Conservation (phyloP, 176 grass and related monocot species). For the Carex littledalei region DNA sequence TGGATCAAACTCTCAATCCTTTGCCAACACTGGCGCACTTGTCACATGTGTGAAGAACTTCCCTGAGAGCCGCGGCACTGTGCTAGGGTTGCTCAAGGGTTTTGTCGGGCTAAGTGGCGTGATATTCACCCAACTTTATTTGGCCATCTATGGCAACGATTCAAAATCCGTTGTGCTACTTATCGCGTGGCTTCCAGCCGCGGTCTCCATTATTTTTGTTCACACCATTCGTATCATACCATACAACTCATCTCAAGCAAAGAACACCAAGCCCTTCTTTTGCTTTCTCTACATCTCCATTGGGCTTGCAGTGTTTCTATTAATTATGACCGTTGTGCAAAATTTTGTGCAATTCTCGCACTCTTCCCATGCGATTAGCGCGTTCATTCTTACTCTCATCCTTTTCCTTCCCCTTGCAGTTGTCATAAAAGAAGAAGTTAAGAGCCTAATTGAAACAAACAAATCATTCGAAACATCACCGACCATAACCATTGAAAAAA, state of each 20-base stretch:
- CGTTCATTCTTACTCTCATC: constrained; percentile 37
- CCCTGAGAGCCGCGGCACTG: constrained; percentile 57
- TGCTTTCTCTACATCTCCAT: constrained; percentile 82
- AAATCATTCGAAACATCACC: constrained; percentile 21
- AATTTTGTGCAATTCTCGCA: constrained; percentile 27
- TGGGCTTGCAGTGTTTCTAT: constrained; percentile 49
- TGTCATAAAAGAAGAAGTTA: constrained; percentile 64
- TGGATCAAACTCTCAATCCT: constrained; percentile 81
- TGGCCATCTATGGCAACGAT: constrained; percentile 48
- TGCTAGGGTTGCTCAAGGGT: constrained; percentile 70
- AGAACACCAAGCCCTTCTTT: constrained; percentile 50
- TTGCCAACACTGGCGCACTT: constrained; percentile 73
- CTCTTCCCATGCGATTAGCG: constrained; percentile 20
- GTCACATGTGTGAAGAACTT: constrained; percentile 85
- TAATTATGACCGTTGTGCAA: constrained; percentile 52
- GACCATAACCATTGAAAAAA: constrained; percentile 31
- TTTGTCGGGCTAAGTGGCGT: constrained; percentile 74
- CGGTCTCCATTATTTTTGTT: constrained; percentile 59
- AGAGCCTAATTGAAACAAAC: constrained; percentile 32
- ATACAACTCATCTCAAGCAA: constrained; percentile 10
- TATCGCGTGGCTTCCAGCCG: constrained; percentile 67
- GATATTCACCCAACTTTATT: constrained; percentile 68
- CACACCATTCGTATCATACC: constrained; percentile 62
- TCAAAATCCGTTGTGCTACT: constrained; percentile 55
- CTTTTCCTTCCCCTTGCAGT: constrained; percentile 60